phyloP scores from a whole-genome alignment of 2,329 filamentous ascomycete genomes.

The Ambrosiella cleistominuta region DNA sequence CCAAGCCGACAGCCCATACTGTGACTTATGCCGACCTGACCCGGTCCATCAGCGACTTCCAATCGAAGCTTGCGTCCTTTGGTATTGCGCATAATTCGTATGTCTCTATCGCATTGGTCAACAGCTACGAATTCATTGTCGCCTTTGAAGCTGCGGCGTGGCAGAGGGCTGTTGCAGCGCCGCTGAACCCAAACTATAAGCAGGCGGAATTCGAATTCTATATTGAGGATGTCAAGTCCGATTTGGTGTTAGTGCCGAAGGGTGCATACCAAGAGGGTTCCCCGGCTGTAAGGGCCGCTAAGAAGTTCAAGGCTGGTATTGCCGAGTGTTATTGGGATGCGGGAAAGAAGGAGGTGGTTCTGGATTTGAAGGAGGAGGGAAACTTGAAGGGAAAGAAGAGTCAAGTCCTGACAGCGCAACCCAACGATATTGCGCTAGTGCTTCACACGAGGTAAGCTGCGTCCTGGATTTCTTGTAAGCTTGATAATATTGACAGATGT shows the following conservation, averaged over 20 bases:
- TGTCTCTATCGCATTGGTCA: constrained; percentile 68
- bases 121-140: constrained; percentile 77
- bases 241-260: constrained; percentile 56
- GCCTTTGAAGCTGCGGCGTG: constrained; percentile 73
- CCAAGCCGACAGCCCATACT: constrained; percentile 41
- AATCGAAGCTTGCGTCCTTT: constrained; percentile 57
- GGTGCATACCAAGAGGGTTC: constrained; percentile 50
- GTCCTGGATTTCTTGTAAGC: not conserved
- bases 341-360: constrained; percentile 42
- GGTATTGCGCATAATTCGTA: constrained; percentile 52
- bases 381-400: constrained; percentile 36
- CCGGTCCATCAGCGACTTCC: constrained; percentile 51
- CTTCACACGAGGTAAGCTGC: constrained; percentile 48
- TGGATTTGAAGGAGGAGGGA: constrained; percentile 63
- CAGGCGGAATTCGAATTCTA: constrained; percentile 86
- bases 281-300: constrained; percentile 57
- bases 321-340: constrained; percentile 73
- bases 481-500: not conserved
- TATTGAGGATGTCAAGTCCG: constrained; percentile 71
- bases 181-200: constrained; percentile 78
- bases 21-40: constrained; percentile 53
- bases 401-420: constrained; percentile 32
- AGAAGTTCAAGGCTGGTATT: constrained; percentile 66
- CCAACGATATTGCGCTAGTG: constrained; percentile 67
- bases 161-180: constrained; percentile 69